phyloP scores from a whole-genome alignment of 2,329 filamentous ascomycete species.

The Emergomyces orientalis region DNA sequence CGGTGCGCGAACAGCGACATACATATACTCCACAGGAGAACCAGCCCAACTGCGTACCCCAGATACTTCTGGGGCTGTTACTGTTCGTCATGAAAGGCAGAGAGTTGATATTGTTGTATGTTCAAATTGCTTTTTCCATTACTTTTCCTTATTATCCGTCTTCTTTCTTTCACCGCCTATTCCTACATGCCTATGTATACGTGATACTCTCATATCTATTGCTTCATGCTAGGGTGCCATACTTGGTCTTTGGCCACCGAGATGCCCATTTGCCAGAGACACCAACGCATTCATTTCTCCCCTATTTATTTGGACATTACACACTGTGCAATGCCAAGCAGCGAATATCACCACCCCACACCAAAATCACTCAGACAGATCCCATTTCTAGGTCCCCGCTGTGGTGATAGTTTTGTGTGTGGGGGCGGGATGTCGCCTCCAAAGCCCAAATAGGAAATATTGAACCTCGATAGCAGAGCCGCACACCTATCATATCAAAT shows the following conservation, averaged over 20 bases:
- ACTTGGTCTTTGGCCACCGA: background rate
- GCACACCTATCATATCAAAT: background rate
- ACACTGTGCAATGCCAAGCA: background rate
- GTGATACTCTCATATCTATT: background rate
- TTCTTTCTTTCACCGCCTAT: background rate
- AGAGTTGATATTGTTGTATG: constrained; percentile 40
- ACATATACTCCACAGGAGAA: constrained; percentile 34
- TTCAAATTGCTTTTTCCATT: constrained; percentile 7
- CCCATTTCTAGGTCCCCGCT: background rate
- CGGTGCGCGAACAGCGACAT: constrained; percentile 41
- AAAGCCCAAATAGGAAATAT: background rate
- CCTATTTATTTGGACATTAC: background rate
- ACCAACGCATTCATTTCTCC: background rate
- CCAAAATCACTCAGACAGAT: background rate
- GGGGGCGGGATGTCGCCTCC: background rate
- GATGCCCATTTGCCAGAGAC: background rate
- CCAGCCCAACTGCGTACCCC: background rate
- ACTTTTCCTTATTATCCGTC: background rate
- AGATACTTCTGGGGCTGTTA: background rate
- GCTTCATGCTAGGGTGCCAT: background rate
- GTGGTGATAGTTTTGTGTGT: background rate
- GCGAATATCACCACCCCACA: background rate
- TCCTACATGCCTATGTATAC: background rate
- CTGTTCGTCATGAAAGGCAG: constrained; percentile 14
- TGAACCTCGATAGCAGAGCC: constrained; percentile 1